phyloP scores from a whole-genome alignment of 371 early-diverging fungal species.

The Massospora cicadina region DNA sequence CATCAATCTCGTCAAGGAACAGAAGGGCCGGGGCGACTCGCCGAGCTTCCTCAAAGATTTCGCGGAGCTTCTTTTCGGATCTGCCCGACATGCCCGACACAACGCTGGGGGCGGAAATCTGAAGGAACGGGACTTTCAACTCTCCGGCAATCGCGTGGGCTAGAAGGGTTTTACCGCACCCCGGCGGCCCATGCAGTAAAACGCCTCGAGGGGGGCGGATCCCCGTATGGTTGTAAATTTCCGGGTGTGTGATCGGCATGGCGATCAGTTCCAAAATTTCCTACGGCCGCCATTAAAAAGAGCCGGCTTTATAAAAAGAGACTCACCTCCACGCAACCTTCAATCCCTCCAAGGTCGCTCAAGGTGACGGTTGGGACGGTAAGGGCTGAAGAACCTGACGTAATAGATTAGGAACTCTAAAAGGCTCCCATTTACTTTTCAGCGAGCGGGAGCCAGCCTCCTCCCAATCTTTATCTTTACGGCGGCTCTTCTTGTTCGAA shows the following conservation, averaged over 20 bases:
- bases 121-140: slow-evolving; percentile 76
- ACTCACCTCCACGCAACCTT: no score
- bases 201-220: slow-evolving; percentile 95
- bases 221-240: slow-evolving; percentile 94
- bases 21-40: slow-evolving; percentile 97
- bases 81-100: slow-evolving; percentile 99
- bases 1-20: slow-evolving; percentile 96
- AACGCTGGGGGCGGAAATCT: slow-evolving; percentile 98
- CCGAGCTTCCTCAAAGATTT: slow-evolving; percentile 98
- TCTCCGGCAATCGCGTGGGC: slow-evolving; percentile 62
- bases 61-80: slow-evolving; percentile 93
- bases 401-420: no score
- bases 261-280: slow-evolving; percentile 99
- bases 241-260: slow-evolving; percentile 96
- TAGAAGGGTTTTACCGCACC: slow-evolving; percentile 82
- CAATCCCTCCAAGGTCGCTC: no score
- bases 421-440: no score
- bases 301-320: no score
- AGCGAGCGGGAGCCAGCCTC: no score
- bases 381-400: no score
- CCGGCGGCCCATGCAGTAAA: slow-evolving; percentile 98
- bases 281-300: no score
- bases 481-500: no score
- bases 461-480: no score
- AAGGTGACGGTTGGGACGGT: no score